These are phyloP conservation scores for Tubosaeta brunneosetosa DNA, from an alignment of 768 basidiomycete genomes.

Conservation along the genomic window DNA sequence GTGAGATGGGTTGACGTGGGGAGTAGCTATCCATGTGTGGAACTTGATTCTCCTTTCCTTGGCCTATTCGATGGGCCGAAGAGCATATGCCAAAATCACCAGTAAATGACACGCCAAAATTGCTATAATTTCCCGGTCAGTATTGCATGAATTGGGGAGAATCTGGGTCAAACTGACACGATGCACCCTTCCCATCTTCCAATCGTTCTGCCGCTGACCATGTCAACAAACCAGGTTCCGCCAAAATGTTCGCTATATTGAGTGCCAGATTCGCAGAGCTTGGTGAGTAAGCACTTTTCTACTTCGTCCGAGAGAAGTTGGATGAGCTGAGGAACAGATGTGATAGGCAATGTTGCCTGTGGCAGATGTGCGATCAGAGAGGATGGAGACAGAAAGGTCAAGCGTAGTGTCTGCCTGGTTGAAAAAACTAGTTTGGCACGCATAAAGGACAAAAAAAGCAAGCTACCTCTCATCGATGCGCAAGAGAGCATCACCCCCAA, in stretches of 20 bases:
- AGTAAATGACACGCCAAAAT: conserved; percentile 55
- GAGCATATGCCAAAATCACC: conserved; percentile 51
- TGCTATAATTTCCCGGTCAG: conserved; percentile 38
- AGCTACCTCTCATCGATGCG: conserved; percentile 63
- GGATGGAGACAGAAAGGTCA: conserved; percentile 75
- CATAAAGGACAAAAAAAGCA: not conserved
- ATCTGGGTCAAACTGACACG: conserved; percentile 45
- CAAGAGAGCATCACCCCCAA: conserved; percentile 71
- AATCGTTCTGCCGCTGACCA: conserved; percentile 55
- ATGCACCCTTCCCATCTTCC: conserved; percentile 79
- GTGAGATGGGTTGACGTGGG: conserved; percentile 25
- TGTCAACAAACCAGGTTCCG: conserved; percentile 76
- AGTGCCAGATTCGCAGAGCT: conserved; percentile 65
- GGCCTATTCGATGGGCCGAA: conserved; percentile 51
- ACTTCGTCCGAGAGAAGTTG: conserved; percentile 77
- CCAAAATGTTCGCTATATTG: conserved; percentile 46
- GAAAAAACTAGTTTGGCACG: not conserved
- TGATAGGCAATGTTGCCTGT: conserved; percentile 69
- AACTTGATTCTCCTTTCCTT: conserved; percentile 37
- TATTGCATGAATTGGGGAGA: not conserved
- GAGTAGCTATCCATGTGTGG: conserved; percentile 40
- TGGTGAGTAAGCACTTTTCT: conserved; percentile 60
- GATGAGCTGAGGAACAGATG: conserved; percentile 70
- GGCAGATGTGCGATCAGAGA: conserved; percentile 72
- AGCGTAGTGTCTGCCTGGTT: conserved; percentile 65